Conservation (phyloP, 805 yeast genomes). For the Spathaspora sp. region DNA sequence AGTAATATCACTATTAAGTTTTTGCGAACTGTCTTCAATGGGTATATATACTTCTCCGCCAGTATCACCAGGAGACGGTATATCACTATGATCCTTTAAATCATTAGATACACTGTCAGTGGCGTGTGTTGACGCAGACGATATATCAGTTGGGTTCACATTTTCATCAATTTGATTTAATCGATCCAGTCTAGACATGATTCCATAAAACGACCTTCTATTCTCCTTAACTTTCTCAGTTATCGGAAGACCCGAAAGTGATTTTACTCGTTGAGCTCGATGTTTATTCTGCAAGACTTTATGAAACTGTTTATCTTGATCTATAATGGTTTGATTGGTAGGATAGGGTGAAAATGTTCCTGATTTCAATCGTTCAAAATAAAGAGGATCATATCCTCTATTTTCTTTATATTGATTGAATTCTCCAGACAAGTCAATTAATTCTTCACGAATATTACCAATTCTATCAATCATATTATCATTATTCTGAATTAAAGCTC, state of each 20-base stretch:
- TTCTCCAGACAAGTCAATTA: neutral
- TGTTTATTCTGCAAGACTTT: neutral
- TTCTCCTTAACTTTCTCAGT: neutral
- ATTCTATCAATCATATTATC: slow-evolving; percentile 5
- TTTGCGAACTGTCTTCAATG: neutral
- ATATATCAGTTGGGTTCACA: neutral
- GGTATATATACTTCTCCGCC: neutral
- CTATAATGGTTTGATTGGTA: neutral
- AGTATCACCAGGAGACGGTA: neutral
- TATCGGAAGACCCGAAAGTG: neutral
- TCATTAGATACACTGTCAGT: neutral
- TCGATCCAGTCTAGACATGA: neutral
- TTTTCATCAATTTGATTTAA: neutral
- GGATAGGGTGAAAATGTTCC: neutral
- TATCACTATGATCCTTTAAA: neutral
- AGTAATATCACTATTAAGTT: neutral
- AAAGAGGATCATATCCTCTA: neutral
- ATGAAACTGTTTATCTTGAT: neutral
- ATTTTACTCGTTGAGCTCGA: neutral
- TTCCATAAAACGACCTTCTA: neutral
- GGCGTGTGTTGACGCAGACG: neutral
- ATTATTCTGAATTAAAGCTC: neutral
- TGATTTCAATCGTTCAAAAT: slow-evolving; percentile 1
- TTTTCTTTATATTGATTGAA: neutral
- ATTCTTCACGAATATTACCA: slow-evolving; percentile 1